Evolutionary conservation across 1,284 basidiomycete genomes (phyloP), one percentile per base, ranked within the genome.

Genomic region (Naganishia albida): DNA sequence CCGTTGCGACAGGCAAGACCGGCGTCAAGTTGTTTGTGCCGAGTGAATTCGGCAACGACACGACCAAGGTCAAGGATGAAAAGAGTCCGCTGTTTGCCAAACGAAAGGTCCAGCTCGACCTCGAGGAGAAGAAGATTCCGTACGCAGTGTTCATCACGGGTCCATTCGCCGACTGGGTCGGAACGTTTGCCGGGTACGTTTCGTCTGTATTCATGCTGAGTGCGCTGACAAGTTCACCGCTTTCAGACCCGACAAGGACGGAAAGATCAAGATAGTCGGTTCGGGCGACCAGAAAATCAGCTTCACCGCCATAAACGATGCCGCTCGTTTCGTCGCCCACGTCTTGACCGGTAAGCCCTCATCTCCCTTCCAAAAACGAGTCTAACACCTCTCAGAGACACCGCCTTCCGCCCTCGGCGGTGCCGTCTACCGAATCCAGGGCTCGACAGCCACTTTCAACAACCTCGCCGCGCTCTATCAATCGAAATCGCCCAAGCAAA

Each of bases 11-110:
- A 3, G 44, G 30, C 6, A 46, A 28, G 25, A 66, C 68, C 15
- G 68, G 66, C 1, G 65, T 69, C 15, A 60, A 71, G 62, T 53
- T 68, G 42, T 69, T 67, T 40, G 66, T 71, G 1, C 70, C 70
- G 28, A 67, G 66, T 23, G 70, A 70, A 42, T 70, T 56, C 26
- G 70, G 68, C 25, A 57, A 63, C 52, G 48, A 63, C 40, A 64
- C 66, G 6, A 55, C 64, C 34, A 28, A 46, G 16, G 34, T 28
- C 20, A 55, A 28, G 26, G 57, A 68, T 2, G 63, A 59, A 16
- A 13, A 23, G 60, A 49, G 18, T 25, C 52, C 55, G 18, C 34
- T 66, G 20, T 63, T 28, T 50, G 49, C 25, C 23, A 69, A 69
- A 51, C 62, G 43, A 15, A 30, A 42, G 15, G 16, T 65, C 15